phyloP scores from a whole-genome alignment of 139 green algal genomes.

The Auxenochlorella pyrenoidosa region DNA sequence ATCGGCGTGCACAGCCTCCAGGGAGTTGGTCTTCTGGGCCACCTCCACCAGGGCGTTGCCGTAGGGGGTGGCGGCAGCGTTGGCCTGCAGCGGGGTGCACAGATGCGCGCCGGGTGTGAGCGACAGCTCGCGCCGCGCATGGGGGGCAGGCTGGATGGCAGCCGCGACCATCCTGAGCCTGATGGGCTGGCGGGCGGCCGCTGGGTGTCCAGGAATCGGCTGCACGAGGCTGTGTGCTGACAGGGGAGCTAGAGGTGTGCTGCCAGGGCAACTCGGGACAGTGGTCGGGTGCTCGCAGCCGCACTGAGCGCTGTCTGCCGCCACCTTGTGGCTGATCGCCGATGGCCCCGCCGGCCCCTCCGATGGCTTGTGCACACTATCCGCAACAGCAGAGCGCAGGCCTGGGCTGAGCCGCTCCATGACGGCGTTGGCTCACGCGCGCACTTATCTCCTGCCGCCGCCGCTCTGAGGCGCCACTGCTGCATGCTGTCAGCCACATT shows the following conservation, averaged over 20 bases:
- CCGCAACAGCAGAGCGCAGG: no score
- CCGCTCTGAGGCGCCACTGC: not conserved
- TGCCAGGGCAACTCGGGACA: not conserved
- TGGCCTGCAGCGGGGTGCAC: not conserved
- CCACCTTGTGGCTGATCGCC: not conserved
- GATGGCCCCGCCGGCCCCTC: not conserved
- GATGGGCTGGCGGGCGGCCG: no score
- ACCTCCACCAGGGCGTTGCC: constrained; percentile 95
- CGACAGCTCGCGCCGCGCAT: not conserved
- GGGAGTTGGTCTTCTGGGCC: constrained; percentile 79
- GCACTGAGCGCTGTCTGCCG: not conserved
- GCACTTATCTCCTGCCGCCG: not conserved
- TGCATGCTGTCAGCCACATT: not conserved
- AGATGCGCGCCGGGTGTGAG: not conserved
- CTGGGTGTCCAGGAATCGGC: no score
- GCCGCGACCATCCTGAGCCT: no score
- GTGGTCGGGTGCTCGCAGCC: not conserved
- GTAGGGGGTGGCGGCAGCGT: constrained; percentile 69
- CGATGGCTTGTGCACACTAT: no score
- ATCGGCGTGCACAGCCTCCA: constrained; percentile 91
- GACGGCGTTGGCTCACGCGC: not conserved
- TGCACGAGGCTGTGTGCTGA: no score
- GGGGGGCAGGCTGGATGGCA: no score
- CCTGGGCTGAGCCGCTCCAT: not conserved
- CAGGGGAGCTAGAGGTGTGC: not conserved